Evolutionary conservation across 83 land plant species (phyloP).

Genomic region (Picea abies): DNA sequence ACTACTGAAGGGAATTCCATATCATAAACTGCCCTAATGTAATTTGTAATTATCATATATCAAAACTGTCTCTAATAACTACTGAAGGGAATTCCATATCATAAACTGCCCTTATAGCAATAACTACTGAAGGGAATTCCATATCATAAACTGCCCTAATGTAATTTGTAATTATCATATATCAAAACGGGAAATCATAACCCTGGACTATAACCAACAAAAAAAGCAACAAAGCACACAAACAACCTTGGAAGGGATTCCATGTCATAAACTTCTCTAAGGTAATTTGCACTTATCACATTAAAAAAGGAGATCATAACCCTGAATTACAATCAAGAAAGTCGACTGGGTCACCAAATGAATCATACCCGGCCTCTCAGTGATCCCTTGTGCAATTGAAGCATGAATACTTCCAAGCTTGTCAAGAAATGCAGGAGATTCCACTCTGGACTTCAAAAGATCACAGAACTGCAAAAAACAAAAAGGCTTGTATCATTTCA

Average conservation of each 20-base stretch:
- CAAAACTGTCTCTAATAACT: no score
- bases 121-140: background rate
- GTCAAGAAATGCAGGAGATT: conserved; percentile 68
- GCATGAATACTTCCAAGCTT: conserved; percentile 57
- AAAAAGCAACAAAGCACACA: no score
- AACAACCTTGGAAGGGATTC: background rate
- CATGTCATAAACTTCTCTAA: background rate
- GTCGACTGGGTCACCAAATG: conserved; percentile 2
- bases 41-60: no score
- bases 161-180: background rate
- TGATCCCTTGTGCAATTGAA: conserved; percentile 31
- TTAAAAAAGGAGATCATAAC: background rate
- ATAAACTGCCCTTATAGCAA: background rate
- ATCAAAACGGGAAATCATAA: no score
- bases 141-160: background rate
- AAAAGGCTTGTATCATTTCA: no score
- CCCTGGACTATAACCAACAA: no score
- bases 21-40: background rate
- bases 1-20: background rate
- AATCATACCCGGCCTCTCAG: conserved; percentile 30
- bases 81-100: background rate
- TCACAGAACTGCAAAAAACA: conserved; percentile 56
- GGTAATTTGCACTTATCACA: background rate
- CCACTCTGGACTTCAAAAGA: conserved; percentile 67
- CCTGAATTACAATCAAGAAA: background rate